phyloP scores from a whole-genome alignment of 257 asterid genomes.

The Nicotiana paniculata region DNA sequence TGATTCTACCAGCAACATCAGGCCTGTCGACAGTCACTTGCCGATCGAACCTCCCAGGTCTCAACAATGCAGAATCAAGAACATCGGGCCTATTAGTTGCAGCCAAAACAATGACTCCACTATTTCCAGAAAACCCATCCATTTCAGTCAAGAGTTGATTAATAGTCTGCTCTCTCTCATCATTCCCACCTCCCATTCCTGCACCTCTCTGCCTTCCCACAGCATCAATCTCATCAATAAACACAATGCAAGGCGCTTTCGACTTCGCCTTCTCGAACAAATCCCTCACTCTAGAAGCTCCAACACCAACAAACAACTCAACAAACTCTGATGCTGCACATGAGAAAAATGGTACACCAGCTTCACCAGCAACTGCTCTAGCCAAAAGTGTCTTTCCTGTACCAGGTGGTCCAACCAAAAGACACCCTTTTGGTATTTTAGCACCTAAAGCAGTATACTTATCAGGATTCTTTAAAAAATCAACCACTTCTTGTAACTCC shows the following conservation, averaged over 20 bases:
- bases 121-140: slow-evolving; percentile 96
- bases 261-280: slow-evolving; percentile 93
- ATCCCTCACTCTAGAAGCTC: slow-evolving; percentile 98
- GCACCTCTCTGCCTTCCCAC: slow-evolving; percentile 98
- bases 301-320: slow-evolving; percentile 93
- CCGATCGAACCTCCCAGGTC: slow-evolving; percentile 97
- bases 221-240: slow-evolving; percentile 96
- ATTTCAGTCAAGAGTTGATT: slow-evolving; percentile 97
- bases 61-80: slow-evolving; percentile 86
- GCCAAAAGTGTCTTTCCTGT: slow-evolving; percentile 98
- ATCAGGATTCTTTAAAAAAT: slow-evolving; percentile 93
- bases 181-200: slow-evolving; percentile 94
- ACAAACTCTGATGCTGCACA: slow-evolving; percentile 99
- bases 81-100: slow-evolving; percentile 97
- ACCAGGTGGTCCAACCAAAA: slow-evolving; percentile 93
- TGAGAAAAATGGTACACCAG: slow-evolving; percentile 88
- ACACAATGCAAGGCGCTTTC: slow-evolving; percentile 96
- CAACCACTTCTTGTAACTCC: slow-evolving; percentile 94
- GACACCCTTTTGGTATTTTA: slow-evolving; percentile 92
- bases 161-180: slow-evolving; percentile 95
- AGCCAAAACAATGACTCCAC: slow-evolving; percentile 90
- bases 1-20: slow-evolving; percentile 96
- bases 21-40: slow-evolving; percentile 97
- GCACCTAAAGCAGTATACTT: slow-evolving; percentile 96
- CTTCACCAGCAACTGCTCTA: slow-evolving; percentile 96